phyloP scores from a whole-genome alignment of 2,329 filamentous ascomycete species.

The Tolypocladium cylindrosporum region DNA sequence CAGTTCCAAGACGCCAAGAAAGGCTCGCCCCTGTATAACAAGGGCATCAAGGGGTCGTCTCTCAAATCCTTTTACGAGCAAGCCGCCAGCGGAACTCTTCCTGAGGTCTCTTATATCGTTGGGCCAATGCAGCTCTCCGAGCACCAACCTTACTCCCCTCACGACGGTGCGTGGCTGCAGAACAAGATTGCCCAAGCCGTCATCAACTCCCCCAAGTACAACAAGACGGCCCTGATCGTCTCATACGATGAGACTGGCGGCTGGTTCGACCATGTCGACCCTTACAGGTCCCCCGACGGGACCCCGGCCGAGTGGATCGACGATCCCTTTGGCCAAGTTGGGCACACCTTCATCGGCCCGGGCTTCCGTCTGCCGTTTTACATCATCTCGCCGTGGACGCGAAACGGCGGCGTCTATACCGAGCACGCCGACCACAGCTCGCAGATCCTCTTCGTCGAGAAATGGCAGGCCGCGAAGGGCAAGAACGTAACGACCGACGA shows the following conservation, averaged over 20 bases:
- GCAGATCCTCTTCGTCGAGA: conserved; percentile 42
- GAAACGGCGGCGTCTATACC: conserved; percentile 41
- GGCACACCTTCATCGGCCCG: conserved; percentile 20
- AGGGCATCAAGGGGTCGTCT: conserved; percentile 35
- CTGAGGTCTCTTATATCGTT: conserved; percentile 40
- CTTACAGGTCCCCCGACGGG: conserved; percentile 35
- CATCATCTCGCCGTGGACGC: conserved; percentile 46
- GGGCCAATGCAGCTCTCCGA: conserved; percentile 41
- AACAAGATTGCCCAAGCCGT: conserved; percentile 41
- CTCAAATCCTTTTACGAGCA: conserved; percentile 38
- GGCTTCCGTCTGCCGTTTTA: conserved; percentile 42
- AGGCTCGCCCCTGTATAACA: conserved; percentile 30
- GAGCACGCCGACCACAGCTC: conserved; percentile 46
- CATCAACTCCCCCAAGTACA: conserved; percentile 36
- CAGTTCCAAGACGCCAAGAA: conserved; percentile 36
- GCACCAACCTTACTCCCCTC: conserved; percentile 41
- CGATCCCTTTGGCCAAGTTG: conserved; percentile 28
- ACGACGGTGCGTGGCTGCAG: conserved; percentile 46
- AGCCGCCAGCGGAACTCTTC: conserved; percentile 39
- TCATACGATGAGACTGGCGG: conserved; percentile 39
- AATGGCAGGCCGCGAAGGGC: conserved; percentile 29
- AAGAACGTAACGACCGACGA: conserved; percentile 25
- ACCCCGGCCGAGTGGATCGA: conserved; percentile 43
- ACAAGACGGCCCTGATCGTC: conserved; percentile 35
- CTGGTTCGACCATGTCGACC: conserved; percentile 43